Base-by-base conservation (phyloP, 2,329 filamentous ascomycete species). In the Aspergillus terreus region DNA sequence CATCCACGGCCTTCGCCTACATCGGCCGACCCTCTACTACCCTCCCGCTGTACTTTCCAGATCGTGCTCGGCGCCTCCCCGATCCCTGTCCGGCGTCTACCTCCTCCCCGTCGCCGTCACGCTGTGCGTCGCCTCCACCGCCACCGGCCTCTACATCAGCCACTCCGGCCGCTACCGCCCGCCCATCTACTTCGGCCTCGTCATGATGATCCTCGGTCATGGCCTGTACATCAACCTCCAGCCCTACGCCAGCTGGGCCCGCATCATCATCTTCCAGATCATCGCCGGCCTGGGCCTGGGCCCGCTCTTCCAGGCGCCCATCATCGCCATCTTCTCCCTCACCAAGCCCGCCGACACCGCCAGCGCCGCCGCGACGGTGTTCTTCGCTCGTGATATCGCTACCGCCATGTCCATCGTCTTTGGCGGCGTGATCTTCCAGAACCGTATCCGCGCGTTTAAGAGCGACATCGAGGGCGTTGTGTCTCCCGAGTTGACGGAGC, bases 41-140 rank as follows among this genome's bases (percentile, higher is more conserved):
- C 71, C 74, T 91, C 4, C 87, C 87, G 0, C 76, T 92, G 1
- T 92, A 91, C 72, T 88, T 88, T 87, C 67, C 87, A 91, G 68
- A 78, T 82, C 50, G 81, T 85, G 47, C 74, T 86, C 35, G 79
- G 83, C 44, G 80, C 80, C 0, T 78, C 79, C 0, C 82, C 87
- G 0, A 76, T 88, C 19, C 19, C 71, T 82, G 11, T 86, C 83
- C 0, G 87, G 87, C 33, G 79, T 89, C 33, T 87, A 86, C 60
- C 65, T 88, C 12, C 73, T 90, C 14, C 84, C 86, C 0, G 82
- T 80, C 48, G 84, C 83, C 6, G 61, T 89, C 15, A 76, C 83
- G 2, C 71, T 86, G 1, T 86, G 84, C 1, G 61, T 86, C 49
- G 66, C 78, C 19, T 85, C 83, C 0, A 78, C 78, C 6, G 59